A percentile compares a stretch with the other conserved stretches of the same genome.
phyloP scores from a whole-genome alignment of 495 filamentous ascomycete genomes.

The Xylaria longipes region DNA sequence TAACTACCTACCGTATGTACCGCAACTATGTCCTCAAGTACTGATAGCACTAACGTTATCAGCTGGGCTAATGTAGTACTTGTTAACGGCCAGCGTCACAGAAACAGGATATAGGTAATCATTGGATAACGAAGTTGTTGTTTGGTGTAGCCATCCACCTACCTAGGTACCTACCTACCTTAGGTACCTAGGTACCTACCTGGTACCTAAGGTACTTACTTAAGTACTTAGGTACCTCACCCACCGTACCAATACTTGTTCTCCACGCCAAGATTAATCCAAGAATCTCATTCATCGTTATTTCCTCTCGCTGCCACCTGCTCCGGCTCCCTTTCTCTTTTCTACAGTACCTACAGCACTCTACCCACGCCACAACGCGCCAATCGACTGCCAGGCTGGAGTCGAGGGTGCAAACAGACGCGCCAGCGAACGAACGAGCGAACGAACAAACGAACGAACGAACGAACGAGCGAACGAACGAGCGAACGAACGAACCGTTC shows the following conservation, averaged over 20 bases:
- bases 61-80: too few relatives aligned
- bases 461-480: background rate
- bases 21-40: background rate
- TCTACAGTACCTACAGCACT: too few relatives aligned
- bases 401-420: background rate
- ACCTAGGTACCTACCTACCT: too few relatives aligned
- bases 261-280: background rate
- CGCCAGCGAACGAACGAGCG: background rate
- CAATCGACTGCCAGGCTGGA: background rate
- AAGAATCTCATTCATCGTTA: conserved; percentile 2
- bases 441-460: background rate
- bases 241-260: too few relatives aligned
- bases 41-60: too few relatives aligned
- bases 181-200: too few relatives aligned
- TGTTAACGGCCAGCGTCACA: too few relatives aligned
- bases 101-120: too few relatives aligned
- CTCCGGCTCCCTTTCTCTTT: conserved; percentile 6
- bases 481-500: conserved; percentile 6
- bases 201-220: too few relatives aligned
- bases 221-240: too few relatives aligned
- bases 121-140: too few relatives aligned
- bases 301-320: background rate
- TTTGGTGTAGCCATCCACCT: too few relatives aligned
- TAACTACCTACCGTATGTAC: conserved; percentile 4
- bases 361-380: background rate